Percentiles rank a stretch among this genome's conserved stretches.
phyloP scores from a whole-genome alignment of 768 basidiomycete genomes.

The Boletus bicolor region DNA sequence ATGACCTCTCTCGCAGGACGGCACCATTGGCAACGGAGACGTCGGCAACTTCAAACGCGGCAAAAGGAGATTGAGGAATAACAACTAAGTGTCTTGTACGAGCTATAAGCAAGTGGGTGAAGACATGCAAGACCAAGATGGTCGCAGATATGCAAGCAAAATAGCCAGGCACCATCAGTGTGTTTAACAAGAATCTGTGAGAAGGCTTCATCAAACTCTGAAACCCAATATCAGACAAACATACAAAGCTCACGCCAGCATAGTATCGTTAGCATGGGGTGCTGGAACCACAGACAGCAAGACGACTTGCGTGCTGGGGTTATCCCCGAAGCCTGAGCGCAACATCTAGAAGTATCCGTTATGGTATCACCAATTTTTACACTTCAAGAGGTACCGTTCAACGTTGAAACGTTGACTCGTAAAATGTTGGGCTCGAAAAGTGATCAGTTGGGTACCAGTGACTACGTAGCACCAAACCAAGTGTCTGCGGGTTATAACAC shows the following conservation, averaged over 20 bases:
- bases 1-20: not conserved
- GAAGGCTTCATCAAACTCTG: not conserved
- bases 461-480: too few species aligned
- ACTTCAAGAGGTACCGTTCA: too few species aligned
- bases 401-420: too few species aligned
- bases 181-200: not conserved
- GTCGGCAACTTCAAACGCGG: not conserved
- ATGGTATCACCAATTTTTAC: too few species aligned
- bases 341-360: too few species aligned
- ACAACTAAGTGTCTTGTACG: not conserved
- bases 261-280: not conserved
- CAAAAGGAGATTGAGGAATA: not conserved
- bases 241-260: not conserved
- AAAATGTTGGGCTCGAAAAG: too few species aligned
- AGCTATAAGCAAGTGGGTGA: not conserved
- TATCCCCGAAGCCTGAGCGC: too few species aligned
- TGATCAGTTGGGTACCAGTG: too few species aligned
- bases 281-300: not conserved
- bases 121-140: not conserved
- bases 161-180: not conserved
- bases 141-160: not conserved
- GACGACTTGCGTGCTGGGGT: not conserved
- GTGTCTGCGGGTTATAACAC: too few species aligned
- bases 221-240: not conserved
- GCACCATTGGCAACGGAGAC: not conserved